Percentiles rank a stretch among this genome's conserved stretches.
These are phyloP conservation scores for Globisporangium irregulare DNA, from an alignment of 352 stramenopile genomes.

Conservation along the genomic window DNA sequence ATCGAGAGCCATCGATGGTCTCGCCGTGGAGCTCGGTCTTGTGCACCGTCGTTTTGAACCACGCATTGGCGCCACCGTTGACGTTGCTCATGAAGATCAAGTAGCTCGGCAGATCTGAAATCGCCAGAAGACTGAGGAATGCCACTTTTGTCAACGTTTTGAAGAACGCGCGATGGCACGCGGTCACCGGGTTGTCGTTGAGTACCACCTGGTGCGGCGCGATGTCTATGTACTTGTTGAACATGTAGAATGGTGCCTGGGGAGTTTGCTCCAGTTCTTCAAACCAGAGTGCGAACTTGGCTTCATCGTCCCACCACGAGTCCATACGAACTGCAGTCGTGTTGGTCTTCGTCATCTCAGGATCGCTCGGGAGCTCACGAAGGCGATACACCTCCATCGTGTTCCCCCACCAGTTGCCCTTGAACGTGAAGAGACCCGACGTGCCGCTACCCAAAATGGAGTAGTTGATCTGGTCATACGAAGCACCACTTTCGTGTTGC, in stretches of 20 bases:
- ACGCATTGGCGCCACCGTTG: slow-evolving; percentile 27
- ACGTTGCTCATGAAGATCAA: slow-evolving; percentile 36
- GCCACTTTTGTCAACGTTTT: slow-evolving; percentile 30
- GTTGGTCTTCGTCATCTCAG: neutral
- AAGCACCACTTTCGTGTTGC: neutral
- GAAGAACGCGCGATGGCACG: slow-evolving; percentile 39
- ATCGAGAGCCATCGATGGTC: slow-evolving; percentile 19
- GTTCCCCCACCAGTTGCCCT: slow-evolving; percentile 31
- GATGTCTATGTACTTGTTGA: slow-evolving; percentile 29
- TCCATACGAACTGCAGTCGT: slow-evolving; percentile 3
- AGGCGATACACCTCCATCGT: slow-evolving; percentile 34
- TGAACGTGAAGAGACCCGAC: slow-evolving; percentile 35
- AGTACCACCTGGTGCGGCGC: slow-evolving; percentile 17
- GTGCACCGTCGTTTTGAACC: slow-evolving; percentile 26
- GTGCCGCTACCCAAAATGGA: slow-evolving; percentile 24
- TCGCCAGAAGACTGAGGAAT: slow-evolving; percentile 26
- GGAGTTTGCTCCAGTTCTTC: slow-evolving; percentile 21
- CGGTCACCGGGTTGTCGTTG: slow-evolving; percentile 28
- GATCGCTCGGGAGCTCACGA: slow-evolving; percentile 18
- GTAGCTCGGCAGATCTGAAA: slow-evolving; percentile 23
- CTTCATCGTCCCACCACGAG: slow-evolving; percentile 35
- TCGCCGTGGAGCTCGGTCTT: slow-evolving; percentile 24
- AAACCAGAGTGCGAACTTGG: slow-evolving; percentile 28
- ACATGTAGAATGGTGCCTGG: slow-evolving; percentile 22
- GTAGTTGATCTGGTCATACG: slow-evolving; percentile 24